Evolutionary conservation across 495 filamentous ascomycete species (phyloP), one percentile per base, ranked within the genome.

Genomic region (Penicillium simplicissimum): DNA sequence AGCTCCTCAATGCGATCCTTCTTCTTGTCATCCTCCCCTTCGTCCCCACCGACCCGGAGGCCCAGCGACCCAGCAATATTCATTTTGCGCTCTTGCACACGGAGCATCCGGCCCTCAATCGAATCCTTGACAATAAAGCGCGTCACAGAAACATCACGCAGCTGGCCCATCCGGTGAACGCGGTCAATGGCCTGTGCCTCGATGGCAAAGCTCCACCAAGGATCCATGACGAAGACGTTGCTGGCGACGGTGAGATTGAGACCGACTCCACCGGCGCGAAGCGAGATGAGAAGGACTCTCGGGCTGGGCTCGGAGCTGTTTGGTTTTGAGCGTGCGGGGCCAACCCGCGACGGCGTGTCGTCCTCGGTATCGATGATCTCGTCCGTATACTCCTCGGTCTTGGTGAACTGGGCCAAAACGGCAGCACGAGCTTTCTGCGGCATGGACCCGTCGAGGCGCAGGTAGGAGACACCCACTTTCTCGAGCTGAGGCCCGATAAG

Each of bases 131-230:
- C 88, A 40, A 98, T 87, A 65, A 98, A 98, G 31, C 95, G 80
- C 56, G 85, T 85, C 4, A 98, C 93, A 43, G 82, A 86, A 1
- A 98, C 95, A 70, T 93, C 91, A 34, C 87, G 84, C 34, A 88
- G 84, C 71, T 99, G 96, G 0, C 96, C 96, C 94, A 99, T 97
- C 9, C 96, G 86, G 76, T 99, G 96, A n/a, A 99, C 93, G 4
- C 96, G 89, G 78, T 99, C 96, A 64, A 99, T 97, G 25, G 96
- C 96, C 72, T 99, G 96, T 10, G 93, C 92, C 74, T 99, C 96
- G 25, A 98, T 87, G 4, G 96, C 93, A 72, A 91, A 97, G 63
- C 91, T 95, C 96, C 96, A 99, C 96, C 96, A 99, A 0, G 96
- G 94, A 74, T 99, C 96, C 94, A 97, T 97, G 89, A 99, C 92